Evolutionary conservation across 768 basidiomycete genomes (phyloP).

Genomic region (Rhodosporidiobolus odoratus): DNA sequence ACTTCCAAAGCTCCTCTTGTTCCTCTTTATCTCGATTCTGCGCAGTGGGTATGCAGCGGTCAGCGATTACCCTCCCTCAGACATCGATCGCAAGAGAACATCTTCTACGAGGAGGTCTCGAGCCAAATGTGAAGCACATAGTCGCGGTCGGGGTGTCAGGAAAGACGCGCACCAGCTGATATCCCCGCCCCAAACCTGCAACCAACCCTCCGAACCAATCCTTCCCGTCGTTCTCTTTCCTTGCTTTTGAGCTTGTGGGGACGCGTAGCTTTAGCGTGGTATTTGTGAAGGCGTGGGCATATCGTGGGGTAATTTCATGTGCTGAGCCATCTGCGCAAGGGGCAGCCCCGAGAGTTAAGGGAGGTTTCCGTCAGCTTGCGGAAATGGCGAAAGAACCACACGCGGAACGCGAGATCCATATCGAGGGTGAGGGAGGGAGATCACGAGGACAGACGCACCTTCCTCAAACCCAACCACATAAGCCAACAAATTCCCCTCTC

Average conservation of each 20-base stretch:
- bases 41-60: not conserved
- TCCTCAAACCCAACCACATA: constrained; percentile 94
- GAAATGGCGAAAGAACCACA: not conserved
- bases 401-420: not conserved
- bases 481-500: constrained; percentile 65
- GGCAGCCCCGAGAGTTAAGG: not conserved
- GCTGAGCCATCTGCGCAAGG: constrained; percentile 66
- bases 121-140: not conserved
- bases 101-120: not conserved
- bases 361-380: not conserved
- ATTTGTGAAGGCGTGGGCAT: constrained; percentile 71
- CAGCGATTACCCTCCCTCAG: not conserved
- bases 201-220: constrained; percentile 81
- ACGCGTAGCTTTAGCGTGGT: constrained; percentile 53
- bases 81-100: not conserved
- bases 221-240: constrained; percentile 50
- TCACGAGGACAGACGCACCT: no score
- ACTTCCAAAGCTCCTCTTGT: constrained; percentile 74
- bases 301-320: constrained; percentile 83
- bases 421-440: not conserved
- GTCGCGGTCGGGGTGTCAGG: not conserved
- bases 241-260: constrained; percentile 50
- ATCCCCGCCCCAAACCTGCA: constrained; percentile 62
- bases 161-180: constrained; percentile 62
- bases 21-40: constrained; percentile 90